Evolutionary conservation across 495 filamentous ascomycete species (phyloP), one percentile per base, ranked within the genome.

Genomic region (Amniculicola lignicola): DNA sequence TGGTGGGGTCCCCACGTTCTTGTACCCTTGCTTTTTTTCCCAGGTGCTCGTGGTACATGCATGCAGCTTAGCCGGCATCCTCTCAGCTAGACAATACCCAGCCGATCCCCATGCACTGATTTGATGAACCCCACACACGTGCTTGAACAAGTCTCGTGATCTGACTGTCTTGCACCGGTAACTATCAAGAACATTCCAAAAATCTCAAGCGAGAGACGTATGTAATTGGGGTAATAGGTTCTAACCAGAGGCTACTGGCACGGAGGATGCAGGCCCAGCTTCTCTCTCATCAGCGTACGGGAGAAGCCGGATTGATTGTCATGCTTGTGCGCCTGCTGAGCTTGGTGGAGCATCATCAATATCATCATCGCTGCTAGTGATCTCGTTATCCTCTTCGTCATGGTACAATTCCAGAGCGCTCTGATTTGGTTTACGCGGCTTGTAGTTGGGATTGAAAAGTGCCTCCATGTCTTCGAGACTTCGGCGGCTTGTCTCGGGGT

Each of bases 391-490:
- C 4, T 57, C 56, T 18, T 59, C 56, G 21, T 59, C 56, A 41
- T 59, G 55, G 31, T 46, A 52, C 3, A 18, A 11, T 6, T 47
- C 56, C n/a, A n/a, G n/a, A 10, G 39, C 35, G 11, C 16, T 33
- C 16, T 51, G 33, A 12, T 47, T n/a, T 21, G 22, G 22, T 1
- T 48, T 27, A n/a, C 38, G 24, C 2, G 21, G 39, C 16, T 38
- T 16, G 33, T 38, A 53, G 21, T 47, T 21, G 2, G 48, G 48
- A 22, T 52, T 54, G 49, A 63, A 63, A 15, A 63, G 55, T 1
- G 44, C 28, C 21, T 63, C 60, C 54, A 63, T 63, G n/a, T 63
- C 54, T 40, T 63, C 60, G 16, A 63, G 44, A 41, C 53, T 45
- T 9, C 48, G 54, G 9, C 49, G 9, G 15, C 53, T 59, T n/a